Conservation (phyloP, 305 asterid genomes). For the Solanum hybrid region DNA sequence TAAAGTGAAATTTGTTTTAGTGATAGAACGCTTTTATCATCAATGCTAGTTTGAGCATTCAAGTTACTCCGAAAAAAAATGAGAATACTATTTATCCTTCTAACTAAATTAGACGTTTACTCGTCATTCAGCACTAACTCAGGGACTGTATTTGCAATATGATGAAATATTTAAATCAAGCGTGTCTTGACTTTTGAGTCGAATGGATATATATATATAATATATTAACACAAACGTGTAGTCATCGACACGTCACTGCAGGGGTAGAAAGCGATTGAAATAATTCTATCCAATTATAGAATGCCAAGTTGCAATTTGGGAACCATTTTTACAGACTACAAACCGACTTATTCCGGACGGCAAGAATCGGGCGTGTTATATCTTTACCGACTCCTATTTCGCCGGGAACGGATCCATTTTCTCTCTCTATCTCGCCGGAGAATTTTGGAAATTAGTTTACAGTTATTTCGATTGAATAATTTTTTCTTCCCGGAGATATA, state of each 20-base stretch:
- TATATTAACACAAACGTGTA: neutral
- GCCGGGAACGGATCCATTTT: neutral
- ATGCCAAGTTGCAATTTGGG: neutral
- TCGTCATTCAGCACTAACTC: neutral
- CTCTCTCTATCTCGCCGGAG: neutral
- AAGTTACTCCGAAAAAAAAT: neutral
- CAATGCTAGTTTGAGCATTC: neutral
- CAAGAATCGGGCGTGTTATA: constrained; percentile 16
- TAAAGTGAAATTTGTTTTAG: too few relatives aligned
- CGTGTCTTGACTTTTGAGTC: neutral
- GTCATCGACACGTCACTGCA: constrained; percentile 2
- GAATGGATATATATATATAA: neutral
- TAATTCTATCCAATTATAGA: neutral
- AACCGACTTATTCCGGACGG: constrained; percentile 3
- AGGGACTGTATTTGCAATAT: neutral
- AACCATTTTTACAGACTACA: neutral
- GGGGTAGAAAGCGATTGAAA: neutral
- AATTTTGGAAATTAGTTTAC: neutral
- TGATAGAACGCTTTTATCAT: neutral
- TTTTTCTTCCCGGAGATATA: neutral
- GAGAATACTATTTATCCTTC: neutral
- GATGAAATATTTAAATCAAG: neutral
- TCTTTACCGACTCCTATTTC: constrained; percentile 1
- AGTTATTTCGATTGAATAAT: neutral
- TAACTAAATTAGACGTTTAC: neutral